Percentiles rank a stretch among this genome's conserved stretches.
Evolutionary conservation across 257 asterid genomes (phyloP).

Genomic region (Solanum lycopersicoides): DNA sequence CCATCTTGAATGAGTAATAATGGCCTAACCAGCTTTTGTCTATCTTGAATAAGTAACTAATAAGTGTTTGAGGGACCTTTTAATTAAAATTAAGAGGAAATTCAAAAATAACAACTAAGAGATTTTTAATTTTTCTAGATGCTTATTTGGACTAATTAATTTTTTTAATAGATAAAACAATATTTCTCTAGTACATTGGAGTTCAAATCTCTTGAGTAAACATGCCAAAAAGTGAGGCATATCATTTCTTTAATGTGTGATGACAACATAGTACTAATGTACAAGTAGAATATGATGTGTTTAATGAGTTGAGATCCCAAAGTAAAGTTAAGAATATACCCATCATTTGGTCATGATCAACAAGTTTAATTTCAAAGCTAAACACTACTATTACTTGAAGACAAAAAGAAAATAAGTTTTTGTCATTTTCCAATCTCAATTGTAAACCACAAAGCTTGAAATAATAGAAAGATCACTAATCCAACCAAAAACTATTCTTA

Average conservation of each 20-base stretch:
- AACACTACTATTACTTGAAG: background rate
- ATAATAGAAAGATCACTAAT: background rate
- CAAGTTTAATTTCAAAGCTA: background rate
- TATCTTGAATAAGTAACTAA: background rate
- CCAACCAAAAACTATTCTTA: background rate
- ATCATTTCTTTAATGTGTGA: background rate
- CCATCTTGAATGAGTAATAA: too few relatives aligned
- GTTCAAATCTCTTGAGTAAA: background rate
- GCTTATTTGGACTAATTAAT: background rate
- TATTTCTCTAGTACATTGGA: background rate
- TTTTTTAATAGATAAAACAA: background rate
- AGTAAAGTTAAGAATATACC: background rate
- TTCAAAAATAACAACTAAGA: background rate
- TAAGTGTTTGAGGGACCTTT: background rate
- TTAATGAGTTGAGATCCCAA: background rate
- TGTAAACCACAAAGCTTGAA: background rate
- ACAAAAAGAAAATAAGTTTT: background rate
- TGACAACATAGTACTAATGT: background rate
- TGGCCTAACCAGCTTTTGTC: background rate
- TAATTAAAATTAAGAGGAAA: background rate
- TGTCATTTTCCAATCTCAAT: background rate
- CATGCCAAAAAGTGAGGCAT: background rate
- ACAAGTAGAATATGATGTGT: background rate
- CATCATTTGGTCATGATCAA: slow-evolving; percentile 1
- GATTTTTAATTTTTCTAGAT: background rate